Percentiles rank a stretch among this genome's conserved stretches.
Evolutionary conservation across 306 rosid species (phyloP).

Genomic region (Castanea sativa): DNA sequence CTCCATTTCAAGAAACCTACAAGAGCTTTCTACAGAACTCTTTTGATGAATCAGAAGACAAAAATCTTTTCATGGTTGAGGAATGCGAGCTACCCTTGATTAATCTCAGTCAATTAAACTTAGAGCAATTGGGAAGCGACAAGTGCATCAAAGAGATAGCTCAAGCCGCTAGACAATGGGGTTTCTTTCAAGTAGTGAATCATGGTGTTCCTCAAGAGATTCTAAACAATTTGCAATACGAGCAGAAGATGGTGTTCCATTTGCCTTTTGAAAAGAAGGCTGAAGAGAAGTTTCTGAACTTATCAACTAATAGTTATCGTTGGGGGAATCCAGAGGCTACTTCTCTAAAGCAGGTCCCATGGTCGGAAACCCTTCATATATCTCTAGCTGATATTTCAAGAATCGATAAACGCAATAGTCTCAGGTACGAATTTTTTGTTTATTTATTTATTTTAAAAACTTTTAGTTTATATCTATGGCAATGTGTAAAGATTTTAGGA

Average conservation of each 20-base stretch:
- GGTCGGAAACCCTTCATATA: constrained; percentile 76
- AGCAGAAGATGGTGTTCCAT: constrained; percentile 46
- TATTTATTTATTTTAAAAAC: background rate
- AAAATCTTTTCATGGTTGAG: constrained; percentile 13
- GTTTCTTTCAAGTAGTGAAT: constrained; percentile 68
- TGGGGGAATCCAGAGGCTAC: constrained; percentile 70
- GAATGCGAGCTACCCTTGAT: constrained; percentile 53
- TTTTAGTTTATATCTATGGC: background rate
- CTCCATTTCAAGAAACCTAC: constrained; percentile 58
- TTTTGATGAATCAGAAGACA: background rate
- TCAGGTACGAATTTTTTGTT: constrained; percentile 38
- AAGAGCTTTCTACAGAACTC: constrained; percentile 24
- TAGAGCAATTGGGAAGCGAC: constrained; percentile 26
- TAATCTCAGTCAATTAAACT: constrained; percentile 42
- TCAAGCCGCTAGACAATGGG: constrained; percentile 60
- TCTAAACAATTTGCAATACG: constrained; percentile 34
- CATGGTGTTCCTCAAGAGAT: constrained; percentile 55
- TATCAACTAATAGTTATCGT: constrained; percentile 44
- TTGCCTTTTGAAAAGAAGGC: constrained; percentile 42
- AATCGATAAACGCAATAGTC: constrained; percentile 30
- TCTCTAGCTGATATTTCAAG: constrained; percentile 40
- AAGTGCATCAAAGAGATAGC: constrained; percentile 49
- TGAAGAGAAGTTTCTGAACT: constrained; percentile 31
- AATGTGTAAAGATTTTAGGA: too few species aligned
- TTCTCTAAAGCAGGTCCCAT: constrained; percentile 41